These are phyloP conservation scores for Lizonia empirigonia DNA, from an alignment of 2,329 filamentous ascomycete genomes.

Conservation along the genomic window DNA sequence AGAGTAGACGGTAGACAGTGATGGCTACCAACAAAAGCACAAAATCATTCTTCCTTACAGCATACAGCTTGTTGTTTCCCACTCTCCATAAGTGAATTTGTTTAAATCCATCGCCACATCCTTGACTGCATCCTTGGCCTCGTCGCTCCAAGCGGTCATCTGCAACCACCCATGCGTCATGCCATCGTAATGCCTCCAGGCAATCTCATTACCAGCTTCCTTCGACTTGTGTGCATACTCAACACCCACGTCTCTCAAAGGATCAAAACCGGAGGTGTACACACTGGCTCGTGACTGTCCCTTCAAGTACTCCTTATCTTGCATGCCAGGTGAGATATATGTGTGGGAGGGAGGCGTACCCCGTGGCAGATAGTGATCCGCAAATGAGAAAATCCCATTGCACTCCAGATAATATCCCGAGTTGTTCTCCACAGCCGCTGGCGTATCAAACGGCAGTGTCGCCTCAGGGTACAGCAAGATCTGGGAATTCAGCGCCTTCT, in stretches of 20 bases:
- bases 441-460: constrained; percentile 18
- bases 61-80: background rate
- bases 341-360: background rate
- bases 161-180: constrained; percentile 12
- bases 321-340: constrained; percentile 1
- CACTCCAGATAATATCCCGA: background rate
- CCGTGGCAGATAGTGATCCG: background rate
- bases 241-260: background rate
- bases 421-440: background rate
- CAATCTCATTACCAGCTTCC: constrained; percentile 3
- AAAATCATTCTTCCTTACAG: constrained; percentile 15
- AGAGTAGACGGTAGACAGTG: constrained; percentile 1
- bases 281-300: background rate
- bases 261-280: constrained; percentile 5
- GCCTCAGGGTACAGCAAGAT: constrained; percentile 47
- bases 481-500: constrained; percentile 35
- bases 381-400: constrained; percentile 1
- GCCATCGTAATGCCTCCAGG: constrained; percentile 7
- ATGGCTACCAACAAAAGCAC: constrained; percentile 9
- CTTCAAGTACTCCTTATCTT: background rate
- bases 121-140: constrained; percentile 2
- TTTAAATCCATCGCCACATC: constrained; percentile 4
- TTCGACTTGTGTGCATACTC: constrained; percentile 7
- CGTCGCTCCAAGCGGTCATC: constrained; percentile 9
- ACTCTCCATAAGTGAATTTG: background rate